A percentile compares a stretch with the other conserved stretches of the same genome.
phyloP scores from a whole-genome alignment of 257 asterid species.

The Solanum stenotomum region DNA sequence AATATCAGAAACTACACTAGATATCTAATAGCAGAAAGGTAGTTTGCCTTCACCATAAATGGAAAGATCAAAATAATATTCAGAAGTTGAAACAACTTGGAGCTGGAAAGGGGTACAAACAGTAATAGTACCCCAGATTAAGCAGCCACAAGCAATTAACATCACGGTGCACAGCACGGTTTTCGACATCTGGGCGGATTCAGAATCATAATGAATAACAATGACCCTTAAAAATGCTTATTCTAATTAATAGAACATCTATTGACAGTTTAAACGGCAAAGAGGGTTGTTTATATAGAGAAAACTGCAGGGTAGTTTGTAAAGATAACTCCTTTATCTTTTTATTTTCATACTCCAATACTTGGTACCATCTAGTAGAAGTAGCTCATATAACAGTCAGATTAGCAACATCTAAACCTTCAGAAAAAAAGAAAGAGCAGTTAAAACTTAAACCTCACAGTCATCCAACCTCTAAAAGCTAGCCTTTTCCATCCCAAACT shows the following conservation, averaged over 20 bases:
- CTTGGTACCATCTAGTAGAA: neutral
- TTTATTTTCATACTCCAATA: neutral
- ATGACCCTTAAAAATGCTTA: neutral
- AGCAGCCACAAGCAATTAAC: neutral
- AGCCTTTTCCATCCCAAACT: neutral
- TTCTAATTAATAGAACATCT: neutral
- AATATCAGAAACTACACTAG: neutral
- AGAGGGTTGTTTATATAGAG: neutral
- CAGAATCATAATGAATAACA: neutral
- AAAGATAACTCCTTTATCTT: neutral
- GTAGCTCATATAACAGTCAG: neutral
- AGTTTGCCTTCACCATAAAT: neutral
- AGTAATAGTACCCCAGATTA: neutral
- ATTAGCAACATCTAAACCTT: neutral
- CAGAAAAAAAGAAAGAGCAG: neutral
- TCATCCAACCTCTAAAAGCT: neutral
- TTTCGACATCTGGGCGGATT: neutral
- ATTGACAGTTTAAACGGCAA: neutral
- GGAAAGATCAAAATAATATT: neutral
- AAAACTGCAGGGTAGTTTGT: neutral
- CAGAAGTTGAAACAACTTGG: too few species aligned
- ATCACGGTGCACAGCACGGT: neutral
- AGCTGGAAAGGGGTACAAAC: neutral
- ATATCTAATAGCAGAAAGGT: neutral
- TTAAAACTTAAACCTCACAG: neutral